phyloP scores from a whole-genome alignment of 257 asterid species.

The Fraxinus quadrangulata region DNA sequence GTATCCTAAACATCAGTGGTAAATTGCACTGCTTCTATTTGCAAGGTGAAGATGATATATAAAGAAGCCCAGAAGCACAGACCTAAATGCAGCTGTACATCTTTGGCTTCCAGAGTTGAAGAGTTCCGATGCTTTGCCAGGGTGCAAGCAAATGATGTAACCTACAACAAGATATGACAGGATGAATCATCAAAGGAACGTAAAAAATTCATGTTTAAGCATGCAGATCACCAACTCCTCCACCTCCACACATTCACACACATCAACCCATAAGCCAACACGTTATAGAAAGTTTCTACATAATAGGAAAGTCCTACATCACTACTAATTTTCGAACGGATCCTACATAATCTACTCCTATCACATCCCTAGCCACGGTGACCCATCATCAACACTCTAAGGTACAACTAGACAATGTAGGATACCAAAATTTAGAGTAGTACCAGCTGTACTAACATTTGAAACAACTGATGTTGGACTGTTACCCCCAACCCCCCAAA shows the following conservation, averaged over 20 bases:
- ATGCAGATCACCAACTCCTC: slow-evolving; percentile 17
- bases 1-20: slow-evolving; percentile 9
- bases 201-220: slow-evolving; percentile 12
- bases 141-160: slow-evolving; percentile 76
- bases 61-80: slow-evolving; percentile 37
- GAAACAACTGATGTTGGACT: slow-evolving; percentile 14
- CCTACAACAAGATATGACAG: slow-evolving; percentile 47
- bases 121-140: slow-evolving; percentile 97
- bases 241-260: neutral
- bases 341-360: neutral
- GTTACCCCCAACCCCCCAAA: neutral
- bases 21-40: slow-evolving; percentile 2
- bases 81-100: slow-evolving; percentile 91
- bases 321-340: neutral
- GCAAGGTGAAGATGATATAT: slow-evolving; percentile 17
- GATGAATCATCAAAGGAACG: slow-evolving; percentile 11
- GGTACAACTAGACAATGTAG: neutral
- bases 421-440: neutral
- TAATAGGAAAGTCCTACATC: neutral
- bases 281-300: too few species aligned
- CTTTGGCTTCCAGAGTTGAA: slow-evolving; percentile 87
- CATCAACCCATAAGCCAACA: neutral
- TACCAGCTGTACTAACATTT: neutral
- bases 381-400: neutral
- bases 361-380: neutral